These are phyloP conservation scores for Haplosporangium sp. DNA, from an alignment of 371 early-diverging fungal genomes.

Conservation along the genomic window DNA sequence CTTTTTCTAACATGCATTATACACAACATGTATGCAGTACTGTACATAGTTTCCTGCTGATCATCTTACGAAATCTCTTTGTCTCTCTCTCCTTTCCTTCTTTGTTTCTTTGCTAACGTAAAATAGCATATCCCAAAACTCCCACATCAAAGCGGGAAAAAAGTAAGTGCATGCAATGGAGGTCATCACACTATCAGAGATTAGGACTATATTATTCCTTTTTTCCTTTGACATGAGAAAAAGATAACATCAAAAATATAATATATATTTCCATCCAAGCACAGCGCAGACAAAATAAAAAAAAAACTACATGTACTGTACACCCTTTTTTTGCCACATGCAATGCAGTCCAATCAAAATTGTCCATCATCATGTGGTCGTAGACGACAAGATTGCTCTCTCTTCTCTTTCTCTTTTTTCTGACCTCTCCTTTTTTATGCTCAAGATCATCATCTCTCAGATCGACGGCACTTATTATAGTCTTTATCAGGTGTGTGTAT, in stretches of 20 bases:
- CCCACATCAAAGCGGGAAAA: background rate
- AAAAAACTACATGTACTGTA: too few species aligned
- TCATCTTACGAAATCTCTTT: background rate
- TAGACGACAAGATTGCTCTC: background rate
- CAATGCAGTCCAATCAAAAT: conserved; percentile 17
- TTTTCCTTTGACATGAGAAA: background rate
- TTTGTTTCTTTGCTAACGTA: too few species aligned
- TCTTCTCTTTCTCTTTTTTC: background rate
- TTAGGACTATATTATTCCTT: background rate
- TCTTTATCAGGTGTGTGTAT: background rate
- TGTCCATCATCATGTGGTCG: conserved; percentile 30
- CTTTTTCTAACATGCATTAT: too few species aligned
- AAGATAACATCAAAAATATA: too few species aligned
- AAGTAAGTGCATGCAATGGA: background rate
- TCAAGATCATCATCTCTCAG: background rate
- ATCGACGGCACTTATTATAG: background rate
- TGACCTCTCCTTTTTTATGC: background rate
- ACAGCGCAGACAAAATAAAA: conserved; percentile 8
- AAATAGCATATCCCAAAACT: too few species aligned
- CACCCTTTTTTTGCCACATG: background rate
- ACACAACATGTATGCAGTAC: too few species aligned
- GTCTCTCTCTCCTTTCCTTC: too few species aligned
- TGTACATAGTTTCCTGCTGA: background rate
- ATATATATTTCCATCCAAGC: conserved; percentile 1
- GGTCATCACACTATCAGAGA: background rate